These are phyloP conservation scores for Malus domestica DNA, from an alignment of 306 rosid genomes.

Conservation along the genomic window ASM211411v1 NC_041798.1:1610501-1611000, in stretches of 20 bases:
- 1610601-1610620: slow-evolving; percentile 1
- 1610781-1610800: slow-evolving; percentile 1
- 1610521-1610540: not conserved
- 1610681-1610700: slow-evolving; percentile 96
- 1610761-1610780: slow-evolving; percentile 93
- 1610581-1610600: not conserved
- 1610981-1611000: not conserved
- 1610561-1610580: not conserved
- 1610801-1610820: not conserved
- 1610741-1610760: slow-evolving; percentile 95
- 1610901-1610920: not conserved
- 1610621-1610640: not conserved
- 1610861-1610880: not conserved
- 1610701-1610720: slow-evolving; percentile 75
- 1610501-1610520: not conserved
- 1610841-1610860: not conserved
- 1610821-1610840: slow-evolving; percentile 1
- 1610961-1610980: not conserved
- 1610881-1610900: not conserved
- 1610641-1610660: not conserved
- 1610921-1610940: not conserved
- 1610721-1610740: slow-evolving; percentile 80
- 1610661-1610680: slow-evolving; percentile 44
- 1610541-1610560: not conserved
- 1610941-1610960: not conserved